These are phyloP conservation scores for Aspergillus sp. DNA, from an alignment of 2,329 filamentous ascomycete genomes.

Conservation along the genomic window DNA sequence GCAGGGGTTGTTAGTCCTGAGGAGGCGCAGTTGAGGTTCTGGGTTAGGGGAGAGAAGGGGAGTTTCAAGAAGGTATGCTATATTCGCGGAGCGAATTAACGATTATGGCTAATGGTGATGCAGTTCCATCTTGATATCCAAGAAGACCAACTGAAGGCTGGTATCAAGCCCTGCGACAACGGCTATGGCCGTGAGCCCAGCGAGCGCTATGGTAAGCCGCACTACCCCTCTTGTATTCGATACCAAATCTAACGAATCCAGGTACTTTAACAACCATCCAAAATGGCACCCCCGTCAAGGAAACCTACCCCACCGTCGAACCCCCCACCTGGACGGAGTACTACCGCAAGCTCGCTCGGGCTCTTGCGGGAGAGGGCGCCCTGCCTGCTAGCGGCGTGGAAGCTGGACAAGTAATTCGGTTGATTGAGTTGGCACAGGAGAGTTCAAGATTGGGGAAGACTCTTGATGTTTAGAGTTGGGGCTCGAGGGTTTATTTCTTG, in stretches of 20 bases:
- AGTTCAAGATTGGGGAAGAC: constrained; percentile 49
- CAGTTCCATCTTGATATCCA: constrained; percentile 60
- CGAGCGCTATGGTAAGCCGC: constrained; percentile 47
- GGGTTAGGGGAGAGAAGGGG: constrained; percentile 67
- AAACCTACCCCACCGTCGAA: constrained; percentile 52
- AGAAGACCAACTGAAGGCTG: constrained; percentile 64
- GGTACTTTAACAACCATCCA: constrained; percentile 49
- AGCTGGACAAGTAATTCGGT: constrained; percentile 47
- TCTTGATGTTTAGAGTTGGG: constrained; percentile 24
- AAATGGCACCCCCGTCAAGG: constrained; percentile 46
- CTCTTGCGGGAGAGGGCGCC: constrained; percentile 46
- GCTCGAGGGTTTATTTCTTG: too few species aligned
- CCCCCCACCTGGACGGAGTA: constrained; percentile 64
- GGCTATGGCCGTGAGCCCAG: constrained; percentile 60
- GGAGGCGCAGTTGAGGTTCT: constrained; percentile 63
- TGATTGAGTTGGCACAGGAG: constrained; percentile 51
- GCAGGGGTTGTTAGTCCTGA: constrained; percentile 64
- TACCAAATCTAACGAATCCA: constrained; percentile 6
- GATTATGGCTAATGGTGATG: background rate
- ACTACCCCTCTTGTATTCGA: background rate
- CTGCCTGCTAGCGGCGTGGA: constrained; percentile 50
- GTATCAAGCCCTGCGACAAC: constrained; percentile 54
- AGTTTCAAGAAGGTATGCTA: constrained; percentile 61
- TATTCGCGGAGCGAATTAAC: background rate
- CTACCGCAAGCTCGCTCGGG: constrained; percentile 52